Conservation (phyloP, 257 asterid species). For the Misopates orontium region DNA sequence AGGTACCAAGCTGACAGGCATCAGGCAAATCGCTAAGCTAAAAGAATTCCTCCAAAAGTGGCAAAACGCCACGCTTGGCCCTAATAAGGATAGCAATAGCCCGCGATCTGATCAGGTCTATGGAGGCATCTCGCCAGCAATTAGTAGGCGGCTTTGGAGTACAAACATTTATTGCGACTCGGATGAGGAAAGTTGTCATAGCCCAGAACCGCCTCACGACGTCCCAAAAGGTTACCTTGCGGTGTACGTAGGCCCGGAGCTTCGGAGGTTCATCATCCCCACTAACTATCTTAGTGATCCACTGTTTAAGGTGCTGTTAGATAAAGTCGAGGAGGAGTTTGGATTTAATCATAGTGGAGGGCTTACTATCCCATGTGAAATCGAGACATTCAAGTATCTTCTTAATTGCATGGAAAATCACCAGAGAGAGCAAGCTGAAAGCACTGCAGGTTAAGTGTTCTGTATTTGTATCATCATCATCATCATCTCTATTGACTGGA, state of each 20-base stretch:
- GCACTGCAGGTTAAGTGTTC: conserved; percentile 30
- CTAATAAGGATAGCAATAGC: conserved; percentile 29
- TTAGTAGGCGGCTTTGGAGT: conserved; percentile 36
- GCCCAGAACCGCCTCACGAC: conserved; percentile 52
- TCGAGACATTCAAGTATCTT: conserved; percentile 63
- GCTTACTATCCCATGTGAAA: conserved; percentile 59
- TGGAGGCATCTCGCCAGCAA: conserved; percentile 42
- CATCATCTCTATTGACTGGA: conserved; percentile 4
- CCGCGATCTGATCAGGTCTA: conserved; percentile 2
- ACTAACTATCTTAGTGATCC: conserved; percentile 57
- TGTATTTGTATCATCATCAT: not conserved
- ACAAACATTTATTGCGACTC: conserved; percentile 37
- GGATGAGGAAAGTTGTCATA: conserved; percentile 49
- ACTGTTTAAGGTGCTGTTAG: conserved; percentile 51
- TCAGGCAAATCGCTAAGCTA: conserved; percentile 61
- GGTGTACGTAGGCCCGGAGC: conserved; percentile 61
- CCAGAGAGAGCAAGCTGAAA: conserved; percentile 35
- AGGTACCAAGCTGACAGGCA: conserved; percentile 63
- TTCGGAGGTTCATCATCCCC: conserved; percentile 57
- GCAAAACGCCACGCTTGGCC: conserved; percentile 60
- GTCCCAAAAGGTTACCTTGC: conserved; percentile 59
- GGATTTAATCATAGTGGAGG: conserved; percentile 60
- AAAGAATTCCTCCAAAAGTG: conserved; percentile 70
- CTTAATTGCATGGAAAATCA: conserved; percentile 53
- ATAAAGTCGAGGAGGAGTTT: conserved; percentile 63